phyloP scores from a whole-genome alignment of 257 asterid genomes.

The Primulina huaijiensis region DNA sequence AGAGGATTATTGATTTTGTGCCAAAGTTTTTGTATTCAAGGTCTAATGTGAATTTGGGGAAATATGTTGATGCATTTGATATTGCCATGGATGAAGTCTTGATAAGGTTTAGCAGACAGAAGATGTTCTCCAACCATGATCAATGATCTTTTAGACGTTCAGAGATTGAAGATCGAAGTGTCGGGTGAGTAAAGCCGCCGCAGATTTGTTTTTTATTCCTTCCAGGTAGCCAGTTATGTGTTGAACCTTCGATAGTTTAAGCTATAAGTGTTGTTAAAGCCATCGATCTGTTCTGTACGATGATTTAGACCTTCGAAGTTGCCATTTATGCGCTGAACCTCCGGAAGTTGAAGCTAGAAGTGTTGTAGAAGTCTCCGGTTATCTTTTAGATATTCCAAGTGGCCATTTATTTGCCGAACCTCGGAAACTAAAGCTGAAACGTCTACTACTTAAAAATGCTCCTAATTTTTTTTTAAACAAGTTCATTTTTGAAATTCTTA shows the following conservation, averaged over 20 bases:
- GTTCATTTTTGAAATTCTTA: too few relatives aligned
- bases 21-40: conserved; percentile 43
- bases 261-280: neutral
- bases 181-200: neutral
- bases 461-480: too few relatives aligned
- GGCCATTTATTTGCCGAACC: too few relatives aligned
- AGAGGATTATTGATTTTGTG: conserved; percentile 28
- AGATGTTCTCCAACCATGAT: conserved; percentile 7
- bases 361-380: neutral
- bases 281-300: neutral
- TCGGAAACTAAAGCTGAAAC: too few relatives aligned
- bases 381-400: neutral
- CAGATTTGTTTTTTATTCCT: neutral
- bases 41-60: conserved; percentile 29
- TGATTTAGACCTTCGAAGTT: neutral
- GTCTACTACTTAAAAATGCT: too few relatives aligned
- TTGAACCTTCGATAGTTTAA: neutral
- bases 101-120: conserved; percentile 35
- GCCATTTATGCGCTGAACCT: neutral
- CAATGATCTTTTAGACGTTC: too few relatives aligned
- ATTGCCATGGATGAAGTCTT: conserved; percentile 45
- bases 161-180: neutral
- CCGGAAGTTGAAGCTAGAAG: neutral
- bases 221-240: neutral
- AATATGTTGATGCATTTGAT: conserved; percentile 38